A percentile compares a stretch with the other conserved stretches of the same genome.
These are phyloP conservation scores for Debaryomyces robertsiae DNA, from an alignment of 1,139 yeast genomes.

Conservation along the genomic window DNA sequence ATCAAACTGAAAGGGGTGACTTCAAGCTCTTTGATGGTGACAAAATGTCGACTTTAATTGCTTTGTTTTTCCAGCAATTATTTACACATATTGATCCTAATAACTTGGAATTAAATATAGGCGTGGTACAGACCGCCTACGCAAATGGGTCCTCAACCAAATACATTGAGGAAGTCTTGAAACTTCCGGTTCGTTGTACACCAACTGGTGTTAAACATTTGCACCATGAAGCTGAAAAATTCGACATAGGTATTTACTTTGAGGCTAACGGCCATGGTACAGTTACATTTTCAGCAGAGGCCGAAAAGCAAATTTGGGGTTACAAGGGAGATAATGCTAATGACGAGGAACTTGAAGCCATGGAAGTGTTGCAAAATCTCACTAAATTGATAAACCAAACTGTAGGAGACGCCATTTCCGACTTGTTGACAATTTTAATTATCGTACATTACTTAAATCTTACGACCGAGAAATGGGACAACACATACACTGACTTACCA, in stretches of 20 bases:
- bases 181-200: conserved; percentile 83
- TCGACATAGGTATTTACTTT: conserved; percentile 90
- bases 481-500: conserved; percentile 80
- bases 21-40: conserved; percentile 91
- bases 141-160: conserved; percentile 92
- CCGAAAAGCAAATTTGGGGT: conserved; percentile 37
- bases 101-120: conserved; percentile 53
- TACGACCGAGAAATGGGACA: conserved; percentile 73
- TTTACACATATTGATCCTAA: conserved; percentile 43
- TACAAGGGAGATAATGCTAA: conserved; percentile 23
- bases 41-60: conserved; percentile 84
- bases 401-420: conserved; percentile 96
- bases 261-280: conserved; percentile 99
- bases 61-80: conserved; percentile 62
- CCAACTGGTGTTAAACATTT: conserved; percentile 96
- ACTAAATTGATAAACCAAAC: conserved; percentile 86
- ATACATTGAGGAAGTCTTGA: conserved; percentile 61
- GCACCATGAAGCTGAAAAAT: conserved; percentile 83
- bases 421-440: conserved; percentile 73
- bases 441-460: conserved; percentile 59
- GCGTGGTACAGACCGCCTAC: conserved; percentile 96
- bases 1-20: conserved; percentile 44
- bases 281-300: conserved; percentile 72
- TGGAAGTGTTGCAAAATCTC: conserved; percentile 56
- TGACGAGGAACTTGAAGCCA: conserved; percentile 40